Conservation (phyloP, 2,329 filamentous ascomycete genomes). For the Hypoxylon sp. region DNA sequence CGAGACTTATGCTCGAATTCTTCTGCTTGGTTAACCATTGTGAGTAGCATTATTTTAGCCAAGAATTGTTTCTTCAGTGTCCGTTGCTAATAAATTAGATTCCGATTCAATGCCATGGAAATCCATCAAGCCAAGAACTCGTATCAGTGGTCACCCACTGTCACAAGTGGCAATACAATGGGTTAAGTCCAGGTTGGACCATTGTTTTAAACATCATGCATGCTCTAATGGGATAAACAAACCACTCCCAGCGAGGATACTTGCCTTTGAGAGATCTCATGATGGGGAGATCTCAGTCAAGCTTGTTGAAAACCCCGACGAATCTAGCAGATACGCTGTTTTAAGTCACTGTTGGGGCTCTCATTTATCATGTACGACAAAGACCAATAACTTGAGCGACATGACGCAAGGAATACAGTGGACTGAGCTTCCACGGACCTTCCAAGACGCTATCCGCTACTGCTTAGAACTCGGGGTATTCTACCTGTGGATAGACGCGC, state of each 20-base stretch:
- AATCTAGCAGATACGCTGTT: not conserved
- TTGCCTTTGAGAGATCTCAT: not conserved
- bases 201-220: not conserved
- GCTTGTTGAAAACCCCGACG: not conserved
- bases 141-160: not conserved
- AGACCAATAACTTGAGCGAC: not conserved
- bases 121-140: conserved; percentile 3
- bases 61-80: not conserved
- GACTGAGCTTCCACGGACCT: not conserved
- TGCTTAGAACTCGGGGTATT: not conserved
- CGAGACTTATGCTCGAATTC: not conserved
- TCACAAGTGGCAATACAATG: not conserved
- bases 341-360: not conserved
- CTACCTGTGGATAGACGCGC: not conserved
- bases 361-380: not conserved
- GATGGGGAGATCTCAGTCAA: not conserved
- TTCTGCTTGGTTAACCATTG: not conserved
- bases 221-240: not conserved
- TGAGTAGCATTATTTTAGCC: not conserved
- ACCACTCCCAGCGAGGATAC: not conserved
- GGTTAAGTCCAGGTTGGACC: not conserved
- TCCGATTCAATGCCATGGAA: not conserved
- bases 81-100: not conserved
- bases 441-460: not conserved
- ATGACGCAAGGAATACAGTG: not conserved